A percentile compares a stretch with the other conserved stretches of the same genome.
Conservation (phyloP, 495 filamentous ascomycete genomes). For the Hypoxylon crocopeplum region DNA sequence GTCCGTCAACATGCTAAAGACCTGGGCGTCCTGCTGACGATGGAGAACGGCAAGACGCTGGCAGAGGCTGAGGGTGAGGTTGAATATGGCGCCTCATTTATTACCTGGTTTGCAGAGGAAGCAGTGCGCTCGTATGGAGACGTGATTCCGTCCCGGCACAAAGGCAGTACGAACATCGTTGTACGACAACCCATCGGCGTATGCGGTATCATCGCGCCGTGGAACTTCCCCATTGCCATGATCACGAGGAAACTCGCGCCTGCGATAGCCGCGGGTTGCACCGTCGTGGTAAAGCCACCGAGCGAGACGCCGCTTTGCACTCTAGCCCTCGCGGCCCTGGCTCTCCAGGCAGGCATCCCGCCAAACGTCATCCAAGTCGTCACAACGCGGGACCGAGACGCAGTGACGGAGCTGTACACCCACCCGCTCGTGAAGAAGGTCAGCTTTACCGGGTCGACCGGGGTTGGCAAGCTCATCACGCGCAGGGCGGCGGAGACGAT, state of each 20-base stretch:
- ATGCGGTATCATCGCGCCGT: slow-evolving; percentile 46
- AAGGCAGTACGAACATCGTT: slow-evolving; percentile 29
- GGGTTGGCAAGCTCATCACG: slow-evolving; percentile 49
- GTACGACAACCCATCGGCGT: slow-evolving; percentile 48
- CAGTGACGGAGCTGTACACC: neutral
- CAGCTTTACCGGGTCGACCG: slow-evolving; percentile 56
- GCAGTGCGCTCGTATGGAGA: slow-evolving; percentile 62
- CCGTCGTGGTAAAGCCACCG: slow-evolving; percentile 50
- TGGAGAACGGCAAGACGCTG: slow-evolving; percentile 64
- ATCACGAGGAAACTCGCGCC: slow-evolving; percentile 51
- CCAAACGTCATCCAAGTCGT: slow-evolving; percentile 51
- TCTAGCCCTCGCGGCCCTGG: slow-evolving; percentile 34
- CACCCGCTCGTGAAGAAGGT: slow-evolving; percentile 42
- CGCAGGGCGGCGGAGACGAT: slow-evolving; percentile 54
- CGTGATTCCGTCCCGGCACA: slow-evolving; percentile 51
- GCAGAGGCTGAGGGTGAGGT: slow-evolving; percentile 63
- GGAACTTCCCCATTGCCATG: slow-evolving; percentile 50
- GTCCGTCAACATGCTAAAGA: neutral
- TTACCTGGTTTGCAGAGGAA: slow-evolving; percentile 68
- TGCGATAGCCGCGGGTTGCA: slow-evolving; percentile 55
- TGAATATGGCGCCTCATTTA: slow-evolving; percentile 62
- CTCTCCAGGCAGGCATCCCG: slow-evolving; percentile 49
- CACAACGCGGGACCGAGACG: too few relatives aligned
- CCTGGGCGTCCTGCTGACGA: slow-evolving; percentile 14
- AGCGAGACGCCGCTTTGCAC: slow-evolving; percentile 47